phyloP scores from a whole-genome alignment of 768 basidiomycete species.

The Imleria badia region DNA sequence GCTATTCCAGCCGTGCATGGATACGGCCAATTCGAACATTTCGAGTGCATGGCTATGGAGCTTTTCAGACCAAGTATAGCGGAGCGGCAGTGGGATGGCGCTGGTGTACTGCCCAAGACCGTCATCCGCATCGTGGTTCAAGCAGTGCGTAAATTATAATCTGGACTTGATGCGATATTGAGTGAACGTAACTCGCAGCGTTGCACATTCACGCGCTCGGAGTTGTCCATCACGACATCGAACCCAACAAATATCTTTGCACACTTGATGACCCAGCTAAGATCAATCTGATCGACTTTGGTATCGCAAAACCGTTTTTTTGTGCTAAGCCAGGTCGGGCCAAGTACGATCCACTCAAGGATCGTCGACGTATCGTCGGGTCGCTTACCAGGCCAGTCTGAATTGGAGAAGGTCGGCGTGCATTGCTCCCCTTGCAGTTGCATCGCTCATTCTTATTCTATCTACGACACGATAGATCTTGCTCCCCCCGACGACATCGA shows the following conservation, averaged over 20 bases:
- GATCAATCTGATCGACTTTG: slow-evolving; percentile 1
- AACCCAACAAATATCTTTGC: slow-evolving; percentile 1
- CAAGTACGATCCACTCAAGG: neutral
- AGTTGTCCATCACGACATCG: neutral
- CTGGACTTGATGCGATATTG: neutral
- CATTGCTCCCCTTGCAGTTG: no score
- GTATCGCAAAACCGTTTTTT: neutral
- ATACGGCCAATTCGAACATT: slow-evolving; percentile 1
- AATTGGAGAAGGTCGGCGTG: slow-evolving; percentile 1
- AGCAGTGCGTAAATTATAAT: neutral
- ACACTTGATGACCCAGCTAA: neutral
- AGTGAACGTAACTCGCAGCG: neutral
- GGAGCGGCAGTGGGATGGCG: neutral
- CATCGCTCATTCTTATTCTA: neutral
- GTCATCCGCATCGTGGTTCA: neutral
- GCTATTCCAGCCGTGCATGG: neutral
- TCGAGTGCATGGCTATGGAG: slow-evolving; percentile 1
- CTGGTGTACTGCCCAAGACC: neutral
- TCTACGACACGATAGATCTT: neutral
- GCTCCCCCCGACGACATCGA: neutral
- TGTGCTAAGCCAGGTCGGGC: neutral
- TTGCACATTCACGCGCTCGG: neutral
- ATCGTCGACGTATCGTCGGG: neutral
- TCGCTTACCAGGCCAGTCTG: neutral
- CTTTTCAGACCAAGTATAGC: neutral